Evolutionary conservation across 2,329 filamentous ascomycete species (phyloP), one percentile per base, ranked within the genome.

Genomic region (Hymenoscyphus fraxineus): DNA sequence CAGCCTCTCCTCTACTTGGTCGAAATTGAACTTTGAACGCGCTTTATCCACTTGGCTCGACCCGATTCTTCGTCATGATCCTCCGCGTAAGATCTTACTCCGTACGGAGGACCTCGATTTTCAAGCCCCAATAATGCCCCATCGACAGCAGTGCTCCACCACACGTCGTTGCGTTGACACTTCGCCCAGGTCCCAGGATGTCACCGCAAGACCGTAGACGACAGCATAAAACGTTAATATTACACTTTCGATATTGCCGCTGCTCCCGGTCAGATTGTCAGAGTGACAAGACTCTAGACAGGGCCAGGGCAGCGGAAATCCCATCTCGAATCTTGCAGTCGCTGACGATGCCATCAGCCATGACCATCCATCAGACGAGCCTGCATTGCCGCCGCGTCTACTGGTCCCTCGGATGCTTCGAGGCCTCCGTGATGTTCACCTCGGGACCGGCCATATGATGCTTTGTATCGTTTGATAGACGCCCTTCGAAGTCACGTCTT

Each of bases 191-290:
- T n/a, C 38, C 38, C 35, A n/a, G 15, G 3, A 31, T 40, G 9
- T 31, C 58, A 54, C 10, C n/a, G 22, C 22, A 54, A 54, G 47
- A n/a, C n/a, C n/a, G n/a, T n/a, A n/a, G n/a, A 54, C 47, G 31
- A 59, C 51, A 66, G 67, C 67, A 69, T 69, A 19, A 65, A 61
- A 39, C 32, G 62, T 60, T 58, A 67, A 65, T 67, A 66, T 68
- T 63, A 62, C 19, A 54, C 47, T 54, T 22, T 47, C 65, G 64
- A 67, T 67, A 67, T 61, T 67, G 64, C 62, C 44, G 41, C 55
- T 32, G 39, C 19, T 19, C 47, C 47, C 47, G 47, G 22, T 19
- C 47, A 54, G 47, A 19, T 54, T 54, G 47, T 35, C 35, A 35
- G 9, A 7, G 35, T 35, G 35, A 35, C 35, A 35, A 27, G 35